A percentile compares a stretch with the other conserved stretches of the same genome.
phyloP scores from a whole-genome alignment of 148 eudicot species.

The Limonium bicolor region DNA sequence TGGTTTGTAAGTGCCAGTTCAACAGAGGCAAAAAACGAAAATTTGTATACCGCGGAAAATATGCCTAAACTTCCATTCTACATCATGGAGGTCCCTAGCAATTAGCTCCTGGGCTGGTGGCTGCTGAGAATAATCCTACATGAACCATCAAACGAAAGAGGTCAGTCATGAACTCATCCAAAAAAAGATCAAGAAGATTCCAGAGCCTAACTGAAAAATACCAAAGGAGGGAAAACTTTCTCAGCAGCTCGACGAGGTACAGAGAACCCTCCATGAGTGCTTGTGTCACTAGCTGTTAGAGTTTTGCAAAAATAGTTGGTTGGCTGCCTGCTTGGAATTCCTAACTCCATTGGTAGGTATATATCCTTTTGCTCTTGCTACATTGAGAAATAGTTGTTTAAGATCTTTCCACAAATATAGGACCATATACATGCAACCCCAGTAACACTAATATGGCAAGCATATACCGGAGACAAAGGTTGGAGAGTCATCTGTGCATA shows the following conservation, averaged over 20 bases:
- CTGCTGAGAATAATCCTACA: constrained; percentile 85
- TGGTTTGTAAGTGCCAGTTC: neutral
- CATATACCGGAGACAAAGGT: constrained; percentile 68
- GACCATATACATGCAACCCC: neutral
- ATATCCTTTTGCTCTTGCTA: constrained; percentile 98
- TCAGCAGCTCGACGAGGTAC: constrained; percentile 99
- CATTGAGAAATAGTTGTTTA: neutral
- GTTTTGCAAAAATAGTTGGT: constrained; percentile 98
- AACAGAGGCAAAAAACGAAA: neutral
- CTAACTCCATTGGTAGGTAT: constrained; percentile 88
- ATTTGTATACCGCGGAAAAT: constrained; percentile 69
- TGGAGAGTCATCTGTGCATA: constrained; percentile 97
- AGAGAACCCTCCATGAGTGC: constrained; percentile 98
- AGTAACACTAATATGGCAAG: neutral
- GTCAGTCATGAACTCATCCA: neutral
- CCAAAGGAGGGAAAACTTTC: constrained; percentile 98
- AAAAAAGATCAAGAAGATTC: neutral
- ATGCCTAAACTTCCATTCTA: constrained; percentile 97
- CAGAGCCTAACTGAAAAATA: constrained; percentile 9
- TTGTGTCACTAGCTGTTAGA: constrained; percentile 94
- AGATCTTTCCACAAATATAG: neutral
- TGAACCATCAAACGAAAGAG: neutral
- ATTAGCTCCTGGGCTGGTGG: constrained; percentile 94
- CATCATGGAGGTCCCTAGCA: constrained; percentile 98
- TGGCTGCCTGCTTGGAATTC: constrained; percentile 90